phyloP scores from a whole-genome alignment of 345 rosid species.

The Eucalyptus dawsonii region DNA sequence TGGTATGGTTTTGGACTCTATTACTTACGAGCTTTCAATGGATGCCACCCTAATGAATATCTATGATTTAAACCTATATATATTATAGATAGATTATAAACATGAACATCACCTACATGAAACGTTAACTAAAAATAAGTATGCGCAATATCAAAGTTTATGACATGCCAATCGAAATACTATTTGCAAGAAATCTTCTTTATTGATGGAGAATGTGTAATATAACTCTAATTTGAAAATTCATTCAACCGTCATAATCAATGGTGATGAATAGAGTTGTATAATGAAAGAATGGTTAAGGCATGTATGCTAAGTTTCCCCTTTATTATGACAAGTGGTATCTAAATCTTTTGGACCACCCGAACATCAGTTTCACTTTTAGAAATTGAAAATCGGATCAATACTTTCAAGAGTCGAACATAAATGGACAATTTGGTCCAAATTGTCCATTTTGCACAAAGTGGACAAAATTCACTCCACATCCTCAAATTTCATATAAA shows the following conservation, averaged over 20 bases:
- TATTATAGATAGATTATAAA: too few relatives aligned
- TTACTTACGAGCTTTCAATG: too few relatives aligned
- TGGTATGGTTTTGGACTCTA: too few relatives aligned
- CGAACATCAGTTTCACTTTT: too few relatives aligned
- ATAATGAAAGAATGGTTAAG: neutral
- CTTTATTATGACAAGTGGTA: neutral
- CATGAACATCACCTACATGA: neutral
- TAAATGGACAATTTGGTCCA: rapidly evolving
- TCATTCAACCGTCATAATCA: rapidly evolving
- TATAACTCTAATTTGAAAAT: neutral
- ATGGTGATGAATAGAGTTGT: neutral
- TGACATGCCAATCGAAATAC: neutral
- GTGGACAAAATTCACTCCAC: neutral
- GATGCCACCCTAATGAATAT: too few relatives aligned
- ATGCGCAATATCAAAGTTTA: neutral
- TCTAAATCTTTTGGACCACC: rapidly evolving
- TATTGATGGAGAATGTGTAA: too few relatives aligned
- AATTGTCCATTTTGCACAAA: rapidly evolving
- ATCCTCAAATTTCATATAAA: neutral
- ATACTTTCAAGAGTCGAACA: too few relatives aligned
- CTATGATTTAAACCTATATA: too few relatives aligned
- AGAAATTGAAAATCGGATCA: rapidly evolving
- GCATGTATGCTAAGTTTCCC: neutral
- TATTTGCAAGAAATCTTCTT: too few relatives aligned
- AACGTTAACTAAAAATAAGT: too few relatives aligned